Percentiles rank a stretch among this genome's conserved stretches.
Evolutionary conservation across 2,329 filamentous ascomycete species (phyloP).

Genomic region (Monosporascus sp.): DNA sequence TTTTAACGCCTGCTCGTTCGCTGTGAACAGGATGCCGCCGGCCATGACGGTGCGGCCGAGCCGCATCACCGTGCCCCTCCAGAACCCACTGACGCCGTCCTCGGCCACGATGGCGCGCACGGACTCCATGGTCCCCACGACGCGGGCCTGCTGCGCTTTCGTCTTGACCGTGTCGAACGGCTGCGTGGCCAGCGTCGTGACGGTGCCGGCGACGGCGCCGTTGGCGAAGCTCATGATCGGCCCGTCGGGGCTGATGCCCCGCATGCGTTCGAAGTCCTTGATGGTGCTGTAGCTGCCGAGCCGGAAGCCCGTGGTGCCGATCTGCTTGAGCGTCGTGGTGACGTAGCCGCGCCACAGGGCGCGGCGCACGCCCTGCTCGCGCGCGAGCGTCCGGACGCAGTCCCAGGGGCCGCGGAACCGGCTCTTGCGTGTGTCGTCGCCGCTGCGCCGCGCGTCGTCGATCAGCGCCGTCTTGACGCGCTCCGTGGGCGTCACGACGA

Average conservation of each 20-base stretch:
- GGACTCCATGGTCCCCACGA: constrained; percentile 48
- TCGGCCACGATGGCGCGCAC: constrained; percentile 46
- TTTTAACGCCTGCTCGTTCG: constrained; percentile 26
- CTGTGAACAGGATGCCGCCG: constrained; percentile 27
- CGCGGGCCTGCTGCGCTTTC: constrained; percentile 49
- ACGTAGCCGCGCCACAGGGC: constrained; percentile 54
- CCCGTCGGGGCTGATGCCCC: constrained; percentile 26
- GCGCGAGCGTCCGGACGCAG: constrained; percentile 41
- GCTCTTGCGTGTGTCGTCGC: constrained; percentile 5
- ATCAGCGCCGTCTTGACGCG: constrained; percentile 61
- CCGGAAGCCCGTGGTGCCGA: constrained; percentile 54
- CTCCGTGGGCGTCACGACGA: constrained; percentile 57
- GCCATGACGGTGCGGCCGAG: constrained; percentile 52
- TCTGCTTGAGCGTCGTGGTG: constrained; percentile 58
- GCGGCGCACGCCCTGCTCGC: constrained; percentile 44
- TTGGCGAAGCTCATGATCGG: constrained; percentile 32
- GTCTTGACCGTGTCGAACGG: constrained; percentile 59
- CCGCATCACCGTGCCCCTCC: constrained; percentile 61
- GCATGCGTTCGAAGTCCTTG: constrained; percentile 40
- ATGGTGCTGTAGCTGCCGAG: constrained; percentile 60
- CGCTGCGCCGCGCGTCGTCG: constrained; percentile 40
- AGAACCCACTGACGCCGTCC: constrained; percentile 52
- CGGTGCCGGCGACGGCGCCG: constrained; percentile 28
- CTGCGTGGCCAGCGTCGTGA: constrained; percentile 48
- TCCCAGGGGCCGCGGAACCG: constrained; percentile 45